Percentiles rank a stretch among this genome's conserved stretches.
phyloP scores from a whole-genome alignment of 2,329 filamentous ascomycete genomes.

The Neonectria neomacrospora region DNA sequence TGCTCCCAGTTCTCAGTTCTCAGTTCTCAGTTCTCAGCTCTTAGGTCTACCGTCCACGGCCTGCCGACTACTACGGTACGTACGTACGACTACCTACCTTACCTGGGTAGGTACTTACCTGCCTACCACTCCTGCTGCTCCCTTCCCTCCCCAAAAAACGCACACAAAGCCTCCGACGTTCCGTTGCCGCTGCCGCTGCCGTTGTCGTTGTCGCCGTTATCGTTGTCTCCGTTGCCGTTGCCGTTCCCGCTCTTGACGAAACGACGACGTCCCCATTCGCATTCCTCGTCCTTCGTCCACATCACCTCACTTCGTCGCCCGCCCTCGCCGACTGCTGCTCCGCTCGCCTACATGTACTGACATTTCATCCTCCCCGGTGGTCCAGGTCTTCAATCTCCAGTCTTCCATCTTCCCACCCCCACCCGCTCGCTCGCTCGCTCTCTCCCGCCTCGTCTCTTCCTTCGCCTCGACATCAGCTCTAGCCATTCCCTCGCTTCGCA shows the following conservation, averaged over 20 bases:
- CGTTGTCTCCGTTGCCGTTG: neutral
- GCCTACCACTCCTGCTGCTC: constrained; percentile 30
- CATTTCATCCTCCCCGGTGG: constrained; percentile 34
- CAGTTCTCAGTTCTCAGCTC: neutral
- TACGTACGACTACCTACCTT: constrained; percentile 11
- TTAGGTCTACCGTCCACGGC: neutral
- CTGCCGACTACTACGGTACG: neutral
- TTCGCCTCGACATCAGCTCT: constrained; percentile 34
- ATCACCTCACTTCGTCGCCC: constrained; percentile 10
- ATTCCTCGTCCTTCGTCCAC: neutral
- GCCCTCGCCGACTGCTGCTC: constrained; percentile 19
- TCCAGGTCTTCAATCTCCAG: constrained; percentile 29
- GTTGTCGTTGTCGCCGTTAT: neutral
- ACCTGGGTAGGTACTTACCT: too few relatives aligned
- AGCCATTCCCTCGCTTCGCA: constrained; percentile 28
- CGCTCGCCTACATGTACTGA: constrained; percentile 40
- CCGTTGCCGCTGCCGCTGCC: neutral
- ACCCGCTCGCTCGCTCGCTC: constrained; percentile 22
- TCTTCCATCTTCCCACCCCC: constrained; percentile 31
- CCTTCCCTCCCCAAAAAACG: constrained; percentile 18
- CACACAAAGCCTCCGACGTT: constrained; percentile 6
- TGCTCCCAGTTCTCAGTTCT: constrained; percentile 9
- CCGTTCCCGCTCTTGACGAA: constrained; percentile 1
- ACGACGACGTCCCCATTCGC: neutral
- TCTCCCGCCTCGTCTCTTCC: constrained; percentile 27